phyloP scores from a whole-genome alignment of 176 grass and related monocot species.

The Cenchrus fungigraminus region DNA sequence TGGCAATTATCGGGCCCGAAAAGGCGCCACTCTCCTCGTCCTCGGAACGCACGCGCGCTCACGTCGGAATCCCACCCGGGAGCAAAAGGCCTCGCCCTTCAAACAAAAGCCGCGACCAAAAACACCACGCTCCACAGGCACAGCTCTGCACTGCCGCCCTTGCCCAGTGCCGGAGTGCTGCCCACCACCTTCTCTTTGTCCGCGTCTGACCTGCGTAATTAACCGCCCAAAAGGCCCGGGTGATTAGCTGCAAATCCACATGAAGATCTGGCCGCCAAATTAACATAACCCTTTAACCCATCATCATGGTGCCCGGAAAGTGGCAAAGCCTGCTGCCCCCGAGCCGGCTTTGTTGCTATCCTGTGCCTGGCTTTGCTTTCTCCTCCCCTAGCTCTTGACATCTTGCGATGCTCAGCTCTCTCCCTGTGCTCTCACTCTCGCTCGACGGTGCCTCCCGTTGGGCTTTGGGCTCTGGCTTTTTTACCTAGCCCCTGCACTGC shows the following conservation, averaged over 20 bases:
- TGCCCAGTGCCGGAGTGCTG: neutral
- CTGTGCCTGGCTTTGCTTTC: constrained; percentile 34
- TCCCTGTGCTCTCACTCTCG: too few relatives aligned
- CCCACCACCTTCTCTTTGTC: constrained; percentile 26
- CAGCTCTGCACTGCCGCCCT: neutral
- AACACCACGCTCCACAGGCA: neutral
- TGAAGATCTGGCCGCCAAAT: constrained; percentile 18
- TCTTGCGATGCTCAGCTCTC: neutral
- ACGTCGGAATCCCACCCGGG: constrained; percentile 31
- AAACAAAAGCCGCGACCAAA: neutral
- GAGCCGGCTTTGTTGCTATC: neutral
- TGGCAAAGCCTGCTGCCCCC: neutral
- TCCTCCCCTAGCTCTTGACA: neutral
- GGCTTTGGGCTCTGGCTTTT: constrained; percentile 13
- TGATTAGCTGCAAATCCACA: constrained; percentile 1
- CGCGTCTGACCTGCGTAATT: neutral
- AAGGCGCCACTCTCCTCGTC: constrained; percentile 14
- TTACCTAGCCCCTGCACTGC: neutral
- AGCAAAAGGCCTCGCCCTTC: constrained; percentile 17
- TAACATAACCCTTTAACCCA: constrained; percentile 51
- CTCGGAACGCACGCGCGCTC: constrained; percentile 37
- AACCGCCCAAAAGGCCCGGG: neutral
- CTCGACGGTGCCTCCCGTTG: neutral
- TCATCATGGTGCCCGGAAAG: constrained; percentile 43
- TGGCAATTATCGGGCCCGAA: constrained; percentile 50